Evolutionary conservation across 1,139 yeast genomes (phyloP), one percentile per base, ranked within the genome.

Genomic region (Lodderomyces margitis): DNA sequence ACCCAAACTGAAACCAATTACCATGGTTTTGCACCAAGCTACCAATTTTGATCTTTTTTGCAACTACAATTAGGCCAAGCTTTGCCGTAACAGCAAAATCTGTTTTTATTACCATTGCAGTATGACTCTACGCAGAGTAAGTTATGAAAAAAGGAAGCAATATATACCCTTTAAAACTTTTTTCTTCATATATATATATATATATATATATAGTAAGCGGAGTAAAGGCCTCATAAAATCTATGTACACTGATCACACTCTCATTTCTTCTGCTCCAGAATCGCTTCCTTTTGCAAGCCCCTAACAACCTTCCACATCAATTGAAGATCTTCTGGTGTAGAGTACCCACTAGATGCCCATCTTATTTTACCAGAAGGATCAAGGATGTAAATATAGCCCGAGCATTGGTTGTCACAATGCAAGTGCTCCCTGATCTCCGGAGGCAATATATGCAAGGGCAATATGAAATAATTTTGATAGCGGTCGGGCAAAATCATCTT

Each of bases 301-400:
- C 67, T 65, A 1, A 85, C 81, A 40, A 84, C 76, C 52, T 77
- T 81, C 87, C 89, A 83, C 51, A 87, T 61, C 24, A 78, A 64
- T n/a, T 67, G 64, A 38, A 69, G 64, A 51, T 91, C 98, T 28
- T 74, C 73, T 9, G 75, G 80, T 14, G 72, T 70, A 3, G 96
- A 84, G 39, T 74, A 76, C 1, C 98, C 98, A 56, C 95, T 80
- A 1, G 91, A 87, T 12, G 91, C 92, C 98, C 98, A 92, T 54
- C 98, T 72, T 38, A 92, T 82, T 53, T 76, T 81, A 41, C 87
- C 84, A 12, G 80, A 68, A 14, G 70, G 69, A 55, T 92, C 98
- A 28, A 92, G 73, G 14, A 92, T 68, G 53, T 88, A 85, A 8
- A 88, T 69, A 58, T 87, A 91, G 0, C 98, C 98, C 1, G 95